Percentiles rank a stretch among this genome's conserved stretches.
Conservation (phyloP, 2,329 filamentous ascomycete species). For the Endocalyx cinctus region DNA sequence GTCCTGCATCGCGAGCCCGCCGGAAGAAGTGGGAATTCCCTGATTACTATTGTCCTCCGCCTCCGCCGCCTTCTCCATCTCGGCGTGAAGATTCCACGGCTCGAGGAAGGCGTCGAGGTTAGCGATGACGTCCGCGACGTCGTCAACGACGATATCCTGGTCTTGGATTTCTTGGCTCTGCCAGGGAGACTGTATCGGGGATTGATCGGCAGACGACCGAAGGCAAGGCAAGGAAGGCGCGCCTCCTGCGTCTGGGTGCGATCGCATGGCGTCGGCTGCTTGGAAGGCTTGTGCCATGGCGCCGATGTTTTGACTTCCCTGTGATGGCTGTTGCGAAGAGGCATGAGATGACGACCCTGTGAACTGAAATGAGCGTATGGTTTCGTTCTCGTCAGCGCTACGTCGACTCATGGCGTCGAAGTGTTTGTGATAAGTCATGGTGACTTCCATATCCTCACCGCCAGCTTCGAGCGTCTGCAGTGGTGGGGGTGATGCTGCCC, state of each 20-base stretch:
- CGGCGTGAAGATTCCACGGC: conserved; percentile 33
- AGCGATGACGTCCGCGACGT: conserved; percentile 41
- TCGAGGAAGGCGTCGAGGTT: conserved; percentile 43
- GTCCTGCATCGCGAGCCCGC: no score
- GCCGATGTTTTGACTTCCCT: conserved; percentile 34
- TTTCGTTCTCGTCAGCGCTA: conserved; percentile 16
- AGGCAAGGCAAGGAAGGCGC: conserved; percentile 8
- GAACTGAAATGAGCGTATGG: conserved; percentile 7
- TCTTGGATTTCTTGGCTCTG: conserved; percentile 18
- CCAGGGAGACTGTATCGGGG: conserved; percentile 30
- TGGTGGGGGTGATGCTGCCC: conserved; percentile 41
- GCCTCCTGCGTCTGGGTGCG: conserved; percentile 7
- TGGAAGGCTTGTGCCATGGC: conserved; percentile 48
- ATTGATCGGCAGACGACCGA: no score
- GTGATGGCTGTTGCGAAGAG: conserved; percentile 36
- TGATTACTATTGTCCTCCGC: no score
- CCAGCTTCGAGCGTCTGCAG: conserved; percentile 26
- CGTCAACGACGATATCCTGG: conserved; percentile 39
- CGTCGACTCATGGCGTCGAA: conserved; percentile 41
- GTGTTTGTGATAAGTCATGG: conserved; percentile 41
- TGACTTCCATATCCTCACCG: conserved; percentile 26
- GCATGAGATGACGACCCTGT: conserved; percentile 35
- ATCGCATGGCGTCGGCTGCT: conserved; percentile 33
- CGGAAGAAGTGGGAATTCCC: no score
- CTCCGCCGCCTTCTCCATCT: conserved; percentile 28